These are phyloP conservation scores for Pterocarpus santalinus DNA, from an alignment of 306 rosid species.

Conservation along the genomic window DNA sequence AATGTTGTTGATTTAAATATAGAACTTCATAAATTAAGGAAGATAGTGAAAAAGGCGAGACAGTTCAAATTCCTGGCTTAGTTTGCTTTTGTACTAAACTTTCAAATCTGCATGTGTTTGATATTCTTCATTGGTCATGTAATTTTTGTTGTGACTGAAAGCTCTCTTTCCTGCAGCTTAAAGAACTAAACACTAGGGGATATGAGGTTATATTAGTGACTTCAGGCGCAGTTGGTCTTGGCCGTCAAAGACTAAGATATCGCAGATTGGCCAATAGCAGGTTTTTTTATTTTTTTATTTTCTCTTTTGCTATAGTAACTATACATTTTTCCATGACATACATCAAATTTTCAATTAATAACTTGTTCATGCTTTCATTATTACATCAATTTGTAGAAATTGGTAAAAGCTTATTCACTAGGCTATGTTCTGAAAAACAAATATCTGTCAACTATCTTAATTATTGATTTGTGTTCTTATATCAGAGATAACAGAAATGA, in stretches of 20 bases:
- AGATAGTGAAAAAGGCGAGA: background rate
- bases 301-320: constrained; percentile 21
- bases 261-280: constrained; percentile 91
- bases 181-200: constrained; percentile 72
- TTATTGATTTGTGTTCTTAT: constrained; percentile 5
- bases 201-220: constrained; percentile 88
- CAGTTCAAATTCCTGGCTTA: background rate
- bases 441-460: too few relatives aligned
- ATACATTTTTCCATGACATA: background rate
- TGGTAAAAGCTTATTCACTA: background rate
- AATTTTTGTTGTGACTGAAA: constrained; percentile 33
- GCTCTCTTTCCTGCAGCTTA: constrained; percentile 63
- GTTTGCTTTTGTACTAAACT: background rate
- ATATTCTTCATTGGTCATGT: constrained; percentile 29
- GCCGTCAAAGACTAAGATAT: constrained; percentile 85
- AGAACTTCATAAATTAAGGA: background rate
- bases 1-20: background rate
- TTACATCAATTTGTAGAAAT: background rate
- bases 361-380: background rate
- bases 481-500: background rate
- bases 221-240: constrained; percentile 95
- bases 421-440: background rate
- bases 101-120: background rate
- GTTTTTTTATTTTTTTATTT: constrained; percentile 44
- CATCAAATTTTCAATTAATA: constrained; percentile 35